These are phyloP conservation scores for Pseudohalonectria lignicola DNA, from an alignment of 2,329 filamentous ascomycete species.

Conservation along the genomic window DNA sequence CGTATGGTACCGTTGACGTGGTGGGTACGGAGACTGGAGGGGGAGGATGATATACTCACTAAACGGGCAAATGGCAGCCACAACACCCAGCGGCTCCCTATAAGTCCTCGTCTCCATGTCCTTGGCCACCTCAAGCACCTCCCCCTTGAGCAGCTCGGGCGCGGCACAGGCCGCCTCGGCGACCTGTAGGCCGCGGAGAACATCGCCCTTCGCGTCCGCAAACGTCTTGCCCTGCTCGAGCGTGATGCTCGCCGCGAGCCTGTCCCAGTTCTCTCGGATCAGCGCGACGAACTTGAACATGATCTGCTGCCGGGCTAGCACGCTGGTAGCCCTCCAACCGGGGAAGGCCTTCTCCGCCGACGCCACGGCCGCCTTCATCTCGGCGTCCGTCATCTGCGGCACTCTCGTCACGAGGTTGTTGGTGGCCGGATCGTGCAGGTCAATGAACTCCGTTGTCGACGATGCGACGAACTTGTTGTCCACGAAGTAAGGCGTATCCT, in stretches of 20 bases:
- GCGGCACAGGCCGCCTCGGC: conserved; percentile 75
- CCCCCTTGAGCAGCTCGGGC: conserved; percentile 71
- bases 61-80: conserved; percentile 78
- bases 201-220: conserved; percentile 71
- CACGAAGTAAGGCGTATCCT: conserved; percentile 70
- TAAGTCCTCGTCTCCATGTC: conserved; percentile 85
- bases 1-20: neutral
- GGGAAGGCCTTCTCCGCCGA: conserved; percentile 69
- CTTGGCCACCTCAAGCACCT: conserved; percentile 75
- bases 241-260: conserved; percentile 73
- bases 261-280: conserved; percentile 77
- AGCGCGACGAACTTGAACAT: conserved; percentile 79
- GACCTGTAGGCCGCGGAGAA: conserved; percentile 72
- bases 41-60: conserved; percentile 41
- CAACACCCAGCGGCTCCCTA: conserved; percentile 69
- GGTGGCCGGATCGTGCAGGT: conserved; percentile 72
- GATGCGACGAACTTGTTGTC: conserved; percentile 70
- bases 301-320: conserved; percentile 68
- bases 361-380: conserved; percentile 64
- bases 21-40: neutral
- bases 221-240: conserved; percentile 85
- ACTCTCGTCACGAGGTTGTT: conserved; percentile 79
- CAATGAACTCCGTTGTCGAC: conserved; percentile 60
- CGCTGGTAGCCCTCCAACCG: conserved; percentile 59
- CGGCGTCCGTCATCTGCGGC: conserved; percentile 68